Percentiles rank a stretch among this genome's conserved stretches.
Evolutionary conservation across 257 asterid genomes (phyloP).

Genomic region (Solanum lignicaule): DNA sequence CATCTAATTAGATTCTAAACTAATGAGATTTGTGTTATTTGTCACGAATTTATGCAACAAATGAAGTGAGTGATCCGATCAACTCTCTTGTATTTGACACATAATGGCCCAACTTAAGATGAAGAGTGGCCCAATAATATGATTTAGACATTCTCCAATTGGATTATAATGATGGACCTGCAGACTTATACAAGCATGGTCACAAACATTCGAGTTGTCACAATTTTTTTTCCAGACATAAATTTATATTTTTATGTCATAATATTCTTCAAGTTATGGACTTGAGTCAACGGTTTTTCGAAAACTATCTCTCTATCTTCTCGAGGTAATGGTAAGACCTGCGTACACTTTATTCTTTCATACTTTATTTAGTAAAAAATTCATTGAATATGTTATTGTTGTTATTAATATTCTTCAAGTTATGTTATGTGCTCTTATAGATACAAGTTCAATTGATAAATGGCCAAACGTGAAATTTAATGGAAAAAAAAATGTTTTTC

Average conservation of each 20-base stretch:
- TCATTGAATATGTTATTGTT: background rate
- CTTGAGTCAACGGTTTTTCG: fast-evolving
- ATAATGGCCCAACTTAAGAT: background rate
- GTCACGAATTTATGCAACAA: background rate
- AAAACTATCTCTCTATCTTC: too few relatives aligned
- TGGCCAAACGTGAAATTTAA: background rate
- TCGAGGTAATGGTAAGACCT: background rate
- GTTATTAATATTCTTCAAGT: background rate
- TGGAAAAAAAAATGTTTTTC: background rate
- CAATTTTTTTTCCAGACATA: too few relatives aligned
- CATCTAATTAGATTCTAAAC: background rate
- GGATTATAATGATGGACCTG: background rate
- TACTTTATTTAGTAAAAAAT: too few relatives aligned
- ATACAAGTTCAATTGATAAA: background rate
- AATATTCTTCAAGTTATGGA: too few relatives aligned
- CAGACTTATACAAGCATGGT: background rate
- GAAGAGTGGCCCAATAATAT: background rate
- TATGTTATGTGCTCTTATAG: background rate
- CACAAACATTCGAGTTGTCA: background rate
- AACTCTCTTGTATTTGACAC: background rate
- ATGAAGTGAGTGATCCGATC: background rate
- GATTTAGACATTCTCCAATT: background rate
- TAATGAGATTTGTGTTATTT: background rate
- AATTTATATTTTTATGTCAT: too few relatives aligned
- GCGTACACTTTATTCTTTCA: too few relatives aligned